Base-by-base conservation (phyloP, 768 basidiomycete genomes). In the Pleurotus giganteus region DNA sequence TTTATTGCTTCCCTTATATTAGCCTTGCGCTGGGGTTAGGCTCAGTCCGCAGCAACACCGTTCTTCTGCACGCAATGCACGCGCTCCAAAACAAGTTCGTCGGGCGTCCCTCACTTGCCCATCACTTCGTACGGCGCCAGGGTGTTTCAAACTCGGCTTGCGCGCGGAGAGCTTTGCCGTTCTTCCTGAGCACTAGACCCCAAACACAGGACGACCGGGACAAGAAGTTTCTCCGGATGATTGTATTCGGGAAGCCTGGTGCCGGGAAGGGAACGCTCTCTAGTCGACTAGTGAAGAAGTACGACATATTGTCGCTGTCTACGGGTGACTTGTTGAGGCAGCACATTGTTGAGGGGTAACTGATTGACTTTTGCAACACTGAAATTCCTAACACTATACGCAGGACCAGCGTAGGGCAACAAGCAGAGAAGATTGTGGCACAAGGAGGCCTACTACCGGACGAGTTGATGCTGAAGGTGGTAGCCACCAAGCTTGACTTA, bases 211-310 rank as follows among this genome's bases (percentile, higher is more conserved):
- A 74, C 55, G 75, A 74, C 46, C 61, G 65, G 75, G 58, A 62
- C 43, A 73, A 69, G 32, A 69, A 65, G 26, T 62, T 74, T 43
- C 71, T 86, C 47, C 79, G 87, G 51, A 85, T 88, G 81, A 73
- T 90, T 57, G 82, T 89, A 76, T 89, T 88, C 66, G 88, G 87
- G 27, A 89, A 89, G 69, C 88, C 86, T n/a, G 88, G 88, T 24
- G 82, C 88, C 44, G 89, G 89, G 54, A 91, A 96, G 74, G 94
- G 94, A 29, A 96, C 94, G 0, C 77, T 94, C 37, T 79, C 88
- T 1, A 76, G 80, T 13, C 80, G 87, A 39, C 79, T 96, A 26
- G 83, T 90, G 55, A 79, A 84, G 58, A 89, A 91, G 67, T 94
- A 91, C 66, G 85, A 91, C 63, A 82, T 95, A 50, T 61, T 86